Evolutionary conservation across 164 flowering plant genomes (phyloP).

Genomic region (Vitis rotundifolia): DNA sequence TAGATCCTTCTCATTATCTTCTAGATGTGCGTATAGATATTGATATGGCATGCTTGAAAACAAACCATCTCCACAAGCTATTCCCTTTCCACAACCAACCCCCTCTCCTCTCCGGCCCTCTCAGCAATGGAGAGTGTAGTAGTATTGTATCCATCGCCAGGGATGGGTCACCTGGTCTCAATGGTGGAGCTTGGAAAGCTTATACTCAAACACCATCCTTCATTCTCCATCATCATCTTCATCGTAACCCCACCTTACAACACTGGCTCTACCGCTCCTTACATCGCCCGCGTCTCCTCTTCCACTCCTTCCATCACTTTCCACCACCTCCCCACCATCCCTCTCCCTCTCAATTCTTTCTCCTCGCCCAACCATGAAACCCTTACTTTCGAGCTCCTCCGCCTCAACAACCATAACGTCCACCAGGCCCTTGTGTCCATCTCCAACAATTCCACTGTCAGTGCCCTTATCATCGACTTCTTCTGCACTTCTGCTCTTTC

Average conservation of each 20-base stretch:
- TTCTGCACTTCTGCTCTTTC: conserved; percentile 29
- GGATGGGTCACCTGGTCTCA: conserved; percentile 39
- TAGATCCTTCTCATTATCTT: no score
- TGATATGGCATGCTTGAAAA: no score
- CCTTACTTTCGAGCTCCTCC: conserved; percentile 16
- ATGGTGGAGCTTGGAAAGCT: conserved; percentile 55
- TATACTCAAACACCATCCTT: conserved; percentile 33
- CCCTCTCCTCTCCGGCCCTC: no score
- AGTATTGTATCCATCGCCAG: conserved; percentile 38
- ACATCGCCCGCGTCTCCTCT: conserved; percentile 36
- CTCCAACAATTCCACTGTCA: conserved; percentile 18
- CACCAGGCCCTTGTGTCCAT: conserved; percentile 24
- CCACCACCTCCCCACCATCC: conserved; percentile 29
- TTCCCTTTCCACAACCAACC: no score
- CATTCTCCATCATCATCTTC: conserved; percentile 37
- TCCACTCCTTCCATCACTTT: conserved; percentile 27
- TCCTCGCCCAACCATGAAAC: conserved; percentile 16
- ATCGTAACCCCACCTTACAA: conserved; percentile 24
- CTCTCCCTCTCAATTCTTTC: not conserved
- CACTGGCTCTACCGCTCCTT: conserved; percentile 34
- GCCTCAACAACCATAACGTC: conserved; percentile 30
- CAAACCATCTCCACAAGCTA: no score
- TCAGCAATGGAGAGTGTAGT: conserved; percentile 12
- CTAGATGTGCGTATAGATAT: no score
- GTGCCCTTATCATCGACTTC: conserved; percentile 32